Evolutionary conservation across 164 flowering plant species (phyloP), one percentile per base, ranked within the genome.

Genomic region (Chimonanthus praecox): DNA sequence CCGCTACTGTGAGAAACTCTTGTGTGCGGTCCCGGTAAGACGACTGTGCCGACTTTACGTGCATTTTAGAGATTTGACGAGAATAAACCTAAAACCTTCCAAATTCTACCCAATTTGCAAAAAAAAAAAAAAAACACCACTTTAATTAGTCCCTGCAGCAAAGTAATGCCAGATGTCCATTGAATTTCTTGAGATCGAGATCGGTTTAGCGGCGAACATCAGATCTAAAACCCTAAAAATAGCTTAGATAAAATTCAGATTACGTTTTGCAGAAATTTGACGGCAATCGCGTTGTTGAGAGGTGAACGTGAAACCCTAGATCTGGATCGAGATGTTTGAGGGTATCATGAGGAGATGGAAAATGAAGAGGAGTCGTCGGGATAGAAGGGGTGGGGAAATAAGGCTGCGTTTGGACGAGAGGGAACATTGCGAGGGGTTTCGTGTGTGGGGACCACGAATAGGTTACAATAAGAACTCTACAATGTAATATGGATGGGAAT

Each of bases 1-100:
- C 97, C 2, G 87, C 87, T 11, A 89, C 83, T 58, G 84, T 83
- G 47, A 82, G 82, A 71, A 95, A 95, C 84, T 95, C 99, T 9
- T 82, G 86, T 43, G 98, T 95, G 43, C 99, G 90, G 82, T 95
- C 98, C 62, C 99, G 82, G 67, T 82, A 93, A 68, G 98, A 92
- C 65, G 89, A 84, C 48, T 88, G 92, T 18, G 82, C 85, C 45
- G 81, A 64, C 76, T 84, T 90, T 78, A 80, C 75, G 46, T 70
- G 48, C 84, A 82, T 82, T 74, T 81, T 21, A 18, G 7, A 21
- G 8, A 9, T 11, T 7, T 54, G 66, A 20, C 1, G 4, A 21
- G 11, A 63, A 63, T 11, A 10, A 63, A 63, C 33, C 10, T 20
- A 33, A 63, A 63, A 63, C 21, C 44, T 9, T 5, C 13, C 20